phyloP scores from a whole-genome alignment of 169 alveolate genomes.

The Plasmodium chabaudi region DNA sequence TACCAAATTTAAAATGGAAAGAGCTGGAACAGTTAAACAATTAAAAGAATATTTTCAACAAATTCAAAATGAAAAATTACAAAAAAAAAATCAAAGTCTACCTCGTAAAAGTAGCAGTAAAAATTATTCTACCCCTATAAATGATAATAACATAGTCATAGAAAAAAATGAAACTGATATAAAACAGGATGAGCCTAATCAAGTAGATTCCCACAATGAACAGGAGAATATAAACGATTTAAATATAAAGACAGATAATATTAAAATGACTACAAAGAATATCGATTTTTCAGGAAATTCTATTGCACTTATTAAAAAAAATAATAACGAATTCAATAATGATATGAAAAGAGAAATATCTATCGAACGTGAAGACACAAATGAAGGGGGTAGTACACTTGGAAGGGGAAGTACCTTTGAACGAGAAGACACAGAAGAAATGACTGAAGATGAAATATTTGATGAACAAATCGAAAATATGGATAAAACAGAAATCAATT shows the following conservation, averaged over 20 bases:
- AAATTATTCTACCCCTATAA: background rate
- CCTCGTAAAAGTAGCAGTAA: constrained; percentile 1
- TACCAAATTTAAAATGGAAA: constrained; percentile 53
- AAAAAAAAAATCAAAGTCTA: constrained; percentile 40
- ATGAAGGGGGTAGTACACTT: background rate
- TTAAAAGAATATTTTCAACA: constrained; percentile 71
- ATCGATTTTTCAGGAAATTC: background rate
- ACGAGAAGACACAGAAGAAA: background rate
- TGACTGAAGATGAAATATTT: background rate
- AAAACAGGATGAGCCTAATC: background rate
- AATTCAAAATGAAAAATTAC: constrained; percentile 24
- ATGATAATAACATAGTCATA: background rate
- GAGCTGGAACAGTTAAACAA: constrained; percentile 72
- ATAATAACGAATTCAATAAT: background rate
- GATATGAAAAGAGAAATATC: background rate
- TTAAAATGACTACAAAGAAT: background rate
- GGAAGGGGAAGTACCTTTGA: background rate
- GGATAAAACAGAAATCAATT: constrained; percentile 18
- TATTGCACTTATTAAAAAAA: background rate
- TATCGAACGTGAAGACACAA: background rate
- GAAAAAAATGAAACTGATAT: background rate
- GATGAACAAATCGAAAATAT: constrained; percentile 19
- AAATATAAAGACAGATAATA: background rate
- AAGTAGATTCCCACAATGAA: background rate
- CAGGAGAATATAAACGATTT: background rate